A percentile compares a stretch with the other conserved stretches of the same genome.
Evolutionary conservation across 768 basidiomycete species (phyloP).

Genomic region (Suillus fuscotomentosus): DNA sequence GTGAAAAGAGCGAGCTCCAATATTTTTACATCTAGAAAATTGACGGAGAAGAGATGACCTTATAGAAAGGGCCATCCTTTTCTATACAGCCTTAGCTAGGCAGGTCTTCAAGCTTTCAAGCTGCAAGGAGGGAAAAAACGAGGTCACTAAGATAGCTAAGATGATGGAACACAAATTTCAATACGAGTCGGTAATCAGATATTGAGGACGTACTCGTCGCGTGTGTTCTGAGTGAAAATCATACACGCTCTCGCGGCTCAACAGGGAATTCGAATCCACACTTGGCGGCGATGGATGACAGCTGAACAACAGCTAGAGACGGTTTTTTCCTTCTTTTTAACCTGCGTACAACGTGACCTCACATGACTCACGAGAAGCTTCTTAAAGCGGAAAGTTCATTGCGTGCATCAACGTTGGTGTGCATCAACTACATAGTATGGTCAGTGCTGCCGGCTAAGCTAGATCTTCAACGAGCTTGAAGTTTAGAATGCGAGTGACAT

Average conservation of each 20-base stretch:
- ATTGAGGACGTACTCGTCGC: slow-evolving; percentile 30
- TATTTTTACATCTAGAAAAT: slow-evolving; percentile 20
- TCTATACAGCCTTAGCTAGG: not conserved
- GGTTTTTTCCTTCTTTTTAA: not conserved
- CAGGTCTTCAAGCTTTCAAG: slow-evolving; percentile 12
- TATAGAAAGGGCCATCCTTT: not conserved
- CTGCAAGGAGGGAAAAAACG: slow-evolving; percentile 25
- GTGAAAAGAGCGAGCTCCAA: slow-evolving; percentile 49
- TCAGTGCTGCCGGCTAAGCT: no score
- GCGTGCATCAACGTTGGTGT: no score
- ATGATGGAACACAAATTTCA: not conserved
- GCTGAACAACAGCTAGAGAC: not conserved
- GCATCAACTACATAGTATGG: no score
- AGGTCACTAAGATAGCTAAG: slow-evolving; percentile 30
- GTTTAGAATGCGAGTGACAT: not conserved
- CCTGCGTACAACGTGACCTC: not conserved
- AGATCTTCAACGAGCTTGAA: not conserved
- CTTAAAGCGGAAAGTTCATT: not conserved
- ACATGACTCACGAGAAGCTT: not conserved
- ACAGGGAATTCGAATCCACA: not conserved
- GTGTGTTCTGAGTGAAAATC: slow-evolving; percentile 32
- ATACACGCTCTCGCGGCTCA: slow-evolving; percentile 20
- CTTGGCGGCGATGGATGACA: not conserved
- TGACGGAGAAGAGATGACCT: slow-evolving; percentile 11
- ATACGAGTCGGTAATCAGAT: not conserved